Evolutionary conservation across 805 yeast genomes (phyloP).

Genomic region (Schwanniomyces polymorphus): DNA sequence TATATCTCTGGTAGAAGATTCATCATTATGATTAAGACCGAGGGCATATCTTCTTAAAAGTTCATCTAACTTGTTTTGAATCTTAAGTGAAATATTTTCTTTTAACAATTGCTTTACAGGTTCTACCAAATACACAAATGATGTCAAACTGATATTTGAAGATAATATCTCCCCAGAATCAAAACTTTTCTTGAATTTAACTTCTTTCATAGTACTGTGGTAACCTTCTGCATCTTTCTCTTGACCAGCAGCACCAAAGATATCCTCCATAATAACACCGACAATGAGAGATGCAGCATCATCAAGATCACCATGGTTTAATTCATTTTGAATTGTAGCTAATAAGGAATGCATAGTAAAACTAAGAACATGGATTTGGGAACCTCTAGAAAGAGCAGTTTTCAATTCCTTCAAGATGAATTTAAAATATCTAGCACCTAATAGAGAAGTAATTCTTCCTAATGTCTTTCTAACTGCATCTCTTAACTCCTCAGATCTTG

Average conservation of each 20-base stretch:
- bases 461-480: slow-evolving; percentile 80
- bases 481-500: slow-evolving; percentile 83
- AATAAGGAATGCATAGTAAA: slow-evolving; percentile 79
- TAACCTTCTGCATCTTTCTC: slow-evolving; percentile 96
- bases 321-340: slow-evolving; percentile 45
- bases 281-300: slow-evolving; percentile 60
- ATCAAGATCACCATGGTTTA: slow-evolving; percentile 75
- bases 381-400: slow-evolving; percentile 80
- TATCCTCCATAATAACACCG: slow-evolving; percentile 84
- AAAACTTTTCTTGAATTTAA: slow-evolving; percentile 81
- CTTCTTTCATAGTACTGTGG: slow-evolving; percentile 81
- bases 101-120: slow-evolving; percentile 66
- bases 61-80: slow-evolving; percentile 76
- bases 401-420: slow-evolving; percentile 78
- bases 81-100: slow-evolving; percentile 65
- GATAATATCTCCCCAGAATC: slow-evolving; percentile 84
- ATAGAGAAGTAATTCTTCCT: slow-evolving; percentile 56
- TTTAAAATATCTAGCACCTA: slow-evolving; percentile 73
- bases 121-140: slow-evolving; percentile 56
- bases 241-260: slow-evolving; percentile 87
- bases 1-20: slow-evolving; percentile 54
- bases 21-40: slow-evolving; percentile 77
- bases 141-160: slow-evolving; percentile 55
- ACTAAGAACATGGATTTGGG: slow-evolving; percentile 91
- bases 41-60: slow-evolving; percentile 70